Base-by-base conservation (phyloP, 1,284 basidiomycete species). In the Porogramme epimiltina region DNA sequence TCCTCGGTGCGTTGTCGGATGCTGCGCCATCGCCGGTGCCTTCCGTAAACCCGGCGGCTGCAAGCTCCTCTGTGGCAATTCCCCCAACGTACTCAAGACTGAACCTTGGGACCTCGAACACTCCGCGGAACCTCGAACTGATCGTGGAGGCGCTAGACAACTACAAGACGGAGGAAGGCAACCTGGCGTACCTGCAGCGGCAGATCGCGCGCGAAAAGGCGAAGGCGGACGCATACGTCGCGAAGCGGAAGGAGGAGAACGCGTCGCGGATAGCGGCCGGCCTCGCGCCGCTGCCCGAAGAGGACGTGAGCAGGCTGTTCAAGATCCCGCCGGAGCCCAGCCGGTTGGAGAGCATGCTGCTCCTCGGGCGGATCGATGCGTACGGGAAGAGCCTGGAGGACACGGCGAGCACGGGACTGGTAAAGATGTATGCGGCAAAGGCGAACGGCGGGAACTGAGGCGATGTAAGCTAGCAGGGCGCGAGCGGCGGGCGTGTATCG, bases 231-330 rank as follows among this genome's bases (percentile, higher is more conserved):
- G 76, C 78, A 51, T 86, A 87, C 63, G 72, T 95, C 50, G 80
- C 81, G 62, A 93, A 93, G 70, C 84, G 94, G 62, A 91, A 90
- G 67, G 93, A 96, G 66, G 96, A 98, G 73, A 98, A 95, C 67
- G 84, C 82, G 20, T 76, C 79, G 52, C 82, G 96, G 51, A 82
- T 89, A 57, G 87, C 87, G 44, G 90, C 95, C 64, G 95, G 95
- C 9, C 76, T 97, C 52, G 81, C 85, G 33, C 91, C 95, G 52
- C 78, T 98, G 23, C 94, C 93, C 0, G 87, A 92, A 66, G 91
- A 96, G 65, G 90, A 93, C 64, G 80, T 93, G 44, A 81, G 82
- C 67, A 80, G 88, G 59, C 65, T 93, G 66, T 95, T 94, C 78
- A 94, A 90, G 74, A 90, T 95, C 42, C 90, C 92, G 6, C 76